Evolutionary conservation across 2,329 filamentous ascomycete species (phyloP), one percentile per base, ranked within the genome.

Genomic region (Monilinia fructigena): DNA sequence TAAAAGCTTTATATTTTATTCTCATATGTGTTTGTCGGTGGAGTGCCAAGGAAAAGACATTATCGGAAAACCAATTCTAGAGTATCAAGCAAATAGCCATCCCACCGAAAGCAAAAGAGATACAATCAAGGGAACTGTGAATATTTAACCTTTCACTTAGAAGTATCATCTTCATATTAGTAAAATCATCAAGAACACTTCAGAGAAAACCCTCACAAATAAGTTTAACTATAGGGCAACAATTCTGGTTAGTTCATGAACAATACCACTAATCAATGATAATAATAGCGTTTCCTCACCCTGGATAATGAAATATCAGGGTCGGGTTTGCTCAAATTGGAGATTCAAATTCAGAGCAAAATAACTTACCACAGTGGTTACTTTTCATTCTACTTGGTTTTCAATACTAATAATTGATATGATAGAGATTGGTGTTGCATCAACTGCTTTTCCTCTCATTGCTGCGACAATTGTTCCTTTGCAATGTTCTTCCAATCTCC

Each of bases 391-490:
- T 4, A n/a, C 16, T 40, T 28, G 3, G 18, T 52, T 8, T 42
- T 20, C 18, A 4, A 23, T 40, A 66, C 53, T 58, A 20, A 67
- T 63, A 48, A 50, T 54, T 55, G 52, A 20, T 4, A 52, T 31
- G 38, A 64, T 58, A 78, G 75, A 70, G 72, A 73, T 54, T 79
- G 78, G 78, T 79, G 76, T 79, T 65, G 78, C 77, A 47, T 77
- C 76, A 1, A 79, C 76, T 4, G 77, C 77, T 4, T 77, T 86
- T 55, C 85, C 85, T 4, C 80, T 91, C 3, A 78, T 90, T 5
- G 87, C 88, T 3, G 89, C 89, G 18, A 86, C 88, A 1, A 82
- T 88, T n/a, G 88, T 86, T 0, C 89, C 89, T 1, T 90, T n/a
- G 88, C 89, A 4, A 90, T 73, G 82, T 91, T 28, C 80, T 89